Conservation (phyloP, 108 stramenopile genomes). For the Cylindrotheca fusiformis region DNA sequence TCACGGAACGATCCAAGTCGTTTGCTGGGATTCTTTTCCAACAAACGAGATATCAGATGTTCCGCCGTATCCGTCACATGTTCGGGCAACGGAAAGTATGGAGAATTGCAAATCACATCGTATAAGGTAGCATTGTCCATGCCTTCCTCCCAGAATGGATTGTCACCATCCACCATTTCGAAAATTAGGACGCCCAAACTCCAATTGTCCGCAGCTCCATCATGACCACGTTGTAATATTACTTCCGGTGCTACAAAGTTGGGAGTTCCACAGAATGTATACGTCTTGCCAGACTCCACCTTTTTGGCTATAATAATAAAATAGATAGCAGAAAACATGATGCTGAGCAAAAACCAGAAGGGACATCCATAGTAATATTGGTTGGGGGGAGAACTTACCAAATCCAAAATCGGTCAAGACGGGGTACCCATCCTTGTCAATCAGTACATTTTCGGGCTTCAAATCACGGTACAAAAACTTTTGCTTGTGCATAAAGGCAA, state of each 20-base stretch:
- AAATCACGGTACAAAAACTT: constrained; percentile 81
- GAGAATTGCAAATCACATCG: constrained; percentile 68
- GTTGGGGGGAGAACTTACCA: constrained; percentile 15
- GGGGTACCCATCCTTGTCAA: constrained; percentile 84
- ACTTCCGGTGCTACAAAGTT: constrained; percentile 85
- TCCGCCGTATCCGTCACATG: constrained; percentile 26
- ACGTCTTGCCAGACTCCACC: constrained; percentile 78
- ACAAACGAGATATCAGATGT: constrained; percentile 44
- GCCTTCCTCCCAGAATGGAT: constrained; percentile 61
- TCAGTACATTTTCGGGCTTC: constrained; percentile 91
- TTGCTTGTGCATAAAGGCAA: constrained; percentile 78
- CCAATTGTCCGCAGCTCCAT: constrained; percentile 92
- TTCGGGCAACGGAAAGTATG: constrained; percentile 41
- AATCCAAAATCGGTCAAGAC: constrained; percentile 92
- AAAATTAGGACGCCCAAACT: constrained; percentile 86
- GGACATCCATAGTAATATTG: too few species aligned
- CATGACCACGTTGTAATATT: constrained; percentile 81
- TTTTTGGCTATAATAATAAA: constrained; percentile 39
- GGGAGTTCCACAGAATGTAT: constrained; percentile 96
- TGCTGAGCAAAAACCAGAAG: background rate
- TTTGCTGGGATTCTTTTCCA: constrained; percentile 44
- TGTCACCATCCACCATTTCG: constrained; percentile 75
- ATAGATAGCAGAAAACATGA: background rate
- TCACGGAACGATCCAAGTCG: constrained; percentile 58
- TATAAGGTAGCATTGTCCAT: constrained; percentile 77